phyloP scores from a whole-genome alignment of 106 monocot genomes.

The Narthecium ossifragum region DNA sequence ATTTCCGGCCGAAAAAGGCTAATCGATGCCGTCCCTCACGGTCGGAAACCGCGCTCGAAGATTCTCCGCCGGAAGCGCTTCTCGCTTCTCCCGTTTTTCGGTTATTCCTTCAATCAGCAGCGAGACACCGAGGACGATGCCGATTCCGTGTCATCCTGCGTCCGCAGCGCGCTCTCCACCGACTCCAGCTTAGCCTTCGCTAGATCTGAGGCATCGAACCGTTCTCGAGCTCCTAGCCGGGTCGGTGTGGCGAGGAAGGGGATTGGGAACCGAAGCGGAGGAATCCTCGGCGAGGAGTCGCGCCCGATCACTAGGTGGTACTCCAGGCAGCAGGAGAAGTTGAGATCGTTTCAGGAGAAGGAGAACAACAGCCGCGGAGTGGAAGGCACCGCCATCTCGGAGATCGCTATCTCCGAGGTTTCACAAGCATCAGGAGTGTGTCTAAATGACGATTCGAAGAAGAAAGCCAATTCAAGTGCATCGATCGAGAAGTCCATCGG shows the following conservation, averaged over 20 bases:
- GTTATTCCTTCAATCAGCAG: no score
- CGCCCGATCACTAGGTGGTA: slow-evolving; percentile 4
- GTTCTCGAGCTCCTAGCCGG: background rate
- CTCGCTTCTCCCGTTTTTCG: slow-evolving; percentile 11
- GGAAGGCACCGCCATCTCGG: slow-evolving; percentile 13
- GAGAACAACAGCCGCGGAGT: no score
- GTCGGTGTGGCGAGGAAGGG: no score
- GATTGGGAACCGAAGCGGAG: no score
- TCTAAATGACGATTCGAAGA: slow-evolving; percentile 11
- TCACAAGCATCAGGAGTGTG: slow-evolving; percentile 33
- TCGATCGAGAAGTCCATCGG: slow-evolving; percentile 5
- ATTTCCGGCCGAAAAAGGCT: background rate
- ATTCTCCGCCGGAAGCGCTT: slow-evolving; percentile 34
- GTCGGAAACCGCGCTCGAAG: slow-evolving; percentile 43
- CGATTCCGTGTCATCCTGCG: slow-evolving; percentile 46
- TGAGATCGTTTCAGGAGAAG: no score
- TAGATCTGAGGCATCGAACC: slow-evolving; percentile 7
- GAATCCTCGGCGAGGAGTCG: background rate
- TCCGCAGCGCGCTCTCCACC: slow-evolving; percentile 39
- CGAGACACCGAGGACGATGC: slow-evolving; percentile 18
- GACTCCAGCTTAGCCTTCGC: slow-evolving; percentile 9
- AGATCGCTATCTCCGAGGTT: slow-evolving; percentile 27
- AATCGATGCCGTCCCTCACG: background rate
- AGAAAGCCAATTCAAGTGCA: slow-evolving; percentile 10
- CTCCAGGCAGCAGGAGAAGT: slow-evolving; percentile 3